Base-by-base conservation (phyloP, 352 stramenopile genomes). In the Elongisporangium undulatum region DNA sequence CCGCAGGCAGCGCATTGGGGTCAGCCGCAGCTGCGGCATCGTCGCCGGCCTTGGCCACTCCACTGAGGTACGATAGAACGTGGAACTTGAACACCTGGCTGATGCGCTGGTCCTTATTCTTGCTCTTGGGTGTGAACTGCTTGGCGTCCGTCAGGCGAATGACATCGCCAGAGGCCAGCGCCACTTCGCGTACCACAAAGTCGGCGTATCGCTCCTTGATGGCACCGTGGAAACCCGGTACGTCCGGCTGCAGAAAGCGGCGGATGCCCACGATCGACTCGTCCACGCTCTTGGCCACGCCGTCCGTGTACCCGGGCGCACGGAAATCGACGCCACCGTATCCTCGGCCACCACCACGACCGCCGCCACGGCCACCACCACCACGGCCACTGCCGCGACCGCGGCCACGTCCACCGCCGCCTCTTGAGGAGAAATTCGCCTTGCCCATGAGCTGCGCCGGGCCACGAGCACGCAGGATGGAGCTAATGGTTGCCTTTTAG, bases 141-240 rank as follows among this genome's bases (percentile, higher is more conserved):
- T 85, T 76, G 13, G 89, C 77, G 45, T 92, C 72, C 19, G 77
- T 85, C 51, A 96, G 74, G 19, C 55, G 67, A 59, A 84, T 84
- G 49, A 94, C 69, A 0, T 74, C 51, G 20, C 86, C 80, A 20
- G 73, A 63, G 34, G 34, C 34, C 3, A 78, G 60, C 15, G 78
- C 71, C 51, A 97, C 82, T 56, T 97, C 91, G 20, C 80, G 86
- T 59, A 97, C 91, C 34, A 97, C 68, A 73, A 97, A 97, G 67
- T 97, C 91, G 59, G 89, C 96, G 71, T 89, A 97, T 2, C 91
- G 85, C 68, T 96, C 78, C 64, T 97, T 97, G 58, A 92, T 85
- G 19, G 89, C 74, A 7, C 89, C 89, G 58, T 87, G 77, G 67
- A 97, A 97, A 19, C 90, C 86, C 0, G 56, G 52, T 20, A 90